Percentiles rank a stretch among this genome's conserved stretches.
phyloP scores from a whole-genome alignment of 2,329 filamentous ascomycete genomes.

The Monilinia laxa region DNA sequence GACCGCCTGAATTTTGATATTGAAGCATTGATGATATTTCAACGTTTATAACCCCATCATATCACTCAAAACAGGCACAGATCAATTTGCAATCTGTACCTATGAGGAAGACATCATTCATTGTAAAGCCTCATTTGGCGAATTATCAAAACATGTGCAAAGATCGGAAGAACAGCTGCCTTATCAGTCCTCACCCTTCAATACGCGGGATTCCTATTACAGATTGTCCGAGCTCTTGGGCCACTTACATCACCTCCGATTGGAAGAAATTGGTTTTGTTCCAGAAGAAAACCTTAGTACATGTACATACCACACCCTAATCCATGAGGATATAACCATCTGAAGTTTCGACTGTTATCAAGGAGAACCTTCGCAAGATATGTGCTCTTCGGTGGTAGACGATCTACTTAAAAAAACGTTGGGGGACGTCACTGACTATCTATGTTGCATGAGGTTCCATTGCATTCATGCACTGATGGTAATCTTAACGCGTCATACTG shows the following conservation, averaged over 20 bases:
- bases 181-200: constrained; percentile 15
- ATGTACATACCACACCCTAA: background rate
- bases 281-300: constrained; percentile 9
- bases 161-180: constrained; percentile 10
- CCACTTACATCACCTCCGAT: constrained; percentile 18
- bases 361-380: background rate
- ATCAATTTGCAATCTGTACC: constrained; percentile 13
- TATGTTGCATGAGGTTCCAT: constrained; percentile 10
- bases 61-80: constrained; percentile 7
- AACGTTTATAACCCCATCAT: constrained; percentile 8
- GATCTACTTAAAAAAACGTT: background rate
- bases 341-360: background rate
- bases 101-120: constrained; percentile 8
- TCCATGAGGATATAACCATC: constrained; percentile 2
- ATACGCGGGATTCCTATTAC: constrained; percentile 5
- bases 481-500: constrained; percentile 16
- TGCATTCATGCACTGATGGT: constrained; percentile 15
- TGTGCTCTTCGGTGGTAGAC: background rate
- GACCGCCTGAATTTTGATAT: background rate
- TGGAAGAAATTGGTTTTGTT: constrained; percentile 5
- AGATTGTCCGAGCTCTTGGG: constrained; percentile 15
- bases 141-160: constrained; percentile 2
- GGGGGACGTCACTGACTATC: constrained; percentile 7
- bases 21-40: constrained; percentile 8
- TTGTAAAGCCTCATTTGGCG: constrained; percentile 14